Evolutionary conservation across 345 rosid species (phyloP).

Genomic region (Salix arbutifolia): DNA sequence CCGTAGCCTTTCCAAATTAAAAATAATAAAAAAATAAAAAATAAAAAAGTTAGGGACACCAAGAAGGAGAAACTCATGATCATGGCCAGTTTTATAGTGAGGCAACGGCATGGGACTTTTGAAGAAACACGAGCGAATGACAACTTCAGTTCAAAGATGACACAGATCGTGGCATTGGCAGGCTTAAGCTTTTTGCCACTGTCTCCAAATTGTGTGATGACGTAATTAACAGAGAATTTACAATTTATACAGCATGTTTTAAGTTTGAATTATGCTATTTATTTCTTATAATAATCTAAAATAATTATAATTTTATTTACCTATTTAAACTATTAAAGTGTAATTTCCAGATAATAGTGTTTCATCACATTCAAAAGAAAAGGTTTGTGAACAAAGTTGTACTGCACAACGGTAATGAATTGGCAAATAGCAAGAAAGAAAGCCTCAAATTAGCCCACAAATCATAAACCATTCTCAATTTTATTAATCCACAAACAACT

Average conservation of each 20-base stretch:
- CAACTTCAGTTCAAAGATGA: neutral
- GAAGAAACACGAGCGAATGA: too few relatives aligned
- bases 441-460: neutral
- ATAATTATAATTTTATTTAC: fast-evolving
- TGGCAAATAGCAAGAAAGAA: too few relatives aligned
- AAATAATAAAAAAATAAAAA: too few relatives aligned
- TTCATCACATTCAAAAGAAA: too few relatives aligned
- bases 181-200: neutral
- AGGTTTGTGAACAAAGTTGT: too few relatives aligned
- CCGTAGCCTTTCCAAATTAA: too few relatives aligned
- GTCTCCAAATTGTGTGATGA: too few relatives aligned
- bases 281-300: fast-evolving
- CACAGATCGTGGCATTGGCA: neutral
- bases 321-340: too few relatives aligned
- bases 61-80: neutral
- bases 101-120: neutral
- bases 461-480: neutral
- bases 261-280: fast-evolving
- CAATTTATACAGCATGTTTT: fast-evolving
- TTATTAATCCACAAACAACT: neutral
- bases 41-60: too few relatives aligned
- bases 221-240: too few relatives aligned
- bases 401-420: too few relatives aligned
- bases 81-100: neutral
- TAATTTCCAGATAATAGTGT: too few relatives aligned